Base-by-base conservation (phyloP, 1,284 basidiomycete species). In the Cryptococcus deneoformans region DNA sequence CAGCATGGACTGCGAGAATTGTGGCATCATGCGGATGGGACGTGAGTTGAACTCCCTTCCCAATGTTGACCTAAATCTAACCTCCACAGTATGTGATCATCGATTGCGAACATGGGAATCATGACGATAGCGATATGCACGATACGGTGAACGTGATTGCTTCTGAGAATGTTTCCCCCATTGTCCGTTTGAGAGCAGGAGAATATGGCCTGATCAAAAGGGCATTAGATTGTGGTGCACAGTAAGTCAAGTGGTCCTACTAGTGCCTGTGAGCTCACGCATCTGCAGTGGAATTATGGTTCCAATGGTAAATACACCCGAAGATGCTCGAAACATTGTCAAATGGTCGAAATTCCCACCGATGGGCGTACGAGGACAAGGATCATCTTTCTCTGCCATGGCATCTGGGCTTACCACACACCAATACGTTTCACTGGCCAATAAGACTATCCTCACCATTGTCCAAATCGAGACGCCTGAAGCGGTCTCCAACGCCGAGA, bases 401-500 rank as follows among this genome's bases (percentile, higher is more conserved):
- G 65, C 50, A 16, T 58, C 58, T 37, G 66, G 65, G 20, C 39
- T 68, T 7, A 60, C 61, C n/a, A 67, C 64, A 6, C 57, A 60
- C 34, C 58, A 67, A 47, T 71, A 71, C 54, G 56, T 67, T 47
- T 52, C 55, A n/a, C 42, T 44, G 2, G 65, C 65, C 34, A 69
- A 71, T 52, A 56, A 67, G 12, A 68, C 61, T 1, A 14, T 70
- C 9, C 34, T 72, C 20, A 65, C 63, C 5, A 64, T 68, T 12
- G 54, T 72, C 29, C 68, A 70, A 52, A 72, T 72, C 48, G 70
- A 72, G 56, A 67, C 64, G 0, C 14, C n/a, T 4, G 66, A 63
- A 38, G 70, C 63, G 12, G 36, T 72, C 3, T 56, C 63, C 48
- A 72, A 72, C 45, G 67, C 66, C 8, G 67, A 69, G 11, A 65